A percentile compares a stretch with the other conserved stretches of the same genome.
Conservation (phyloP, 495 filamentous ascomycete genomes). For the Polyplosphaeria fusca region DNA sequence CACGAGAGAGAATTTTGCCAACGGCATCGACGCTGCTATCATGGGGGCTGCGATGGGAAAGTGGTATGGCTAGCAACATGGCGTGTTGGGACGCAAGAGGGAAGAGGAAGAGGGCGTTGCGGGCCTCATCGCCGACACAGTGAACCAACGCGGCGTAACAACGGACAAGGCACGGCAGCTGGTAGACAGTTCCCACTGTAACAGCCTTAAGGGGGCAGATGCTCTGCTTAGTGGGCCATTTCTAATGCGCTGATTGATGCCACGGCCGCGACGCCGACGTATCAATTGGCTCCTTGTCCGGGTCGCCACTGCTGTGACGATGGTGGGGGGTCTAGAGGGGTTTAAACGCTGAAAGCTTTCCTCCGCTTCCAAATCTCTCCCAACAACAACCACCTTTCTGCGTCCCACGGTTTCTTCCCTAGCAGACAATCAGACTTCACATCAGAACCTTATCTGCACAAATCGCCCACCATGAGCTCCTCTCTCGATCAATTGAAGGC, state of each 20-base stretch:
- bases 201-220: not conserved
- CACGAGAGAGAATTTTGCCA: too few relatives aligned
- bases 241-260: constrained; percentile 24
- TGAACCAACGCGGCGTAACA: not conserved
- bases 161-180: not conserved
- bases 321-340: constrained; percentile 21
- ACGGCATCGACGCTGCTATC: too few relatives aligned
- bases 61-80: too few relatives aligned
- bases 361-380: constrained; percentile 4
- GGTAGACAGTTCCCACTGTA: too few relatives aligned
- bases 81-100: too few relatives aligned
- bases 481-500: constrained; percentile 96
- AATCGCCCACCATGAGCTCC: constrained; percentile 38
- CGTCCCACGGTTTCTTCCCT: not conserved
- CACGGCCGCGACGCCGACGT: constrained; percentile 5
- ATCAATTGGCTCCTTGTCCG: constrained; percentile 11
- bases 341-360: not conserved
- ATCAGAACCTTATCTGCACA: not conserved
- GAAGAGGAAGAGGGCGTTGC: not conserved
- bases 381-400: constrained; percentile 15
- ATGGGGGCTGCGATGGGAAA: too few relatives aligned
- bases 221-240: constrained; percentile 5
- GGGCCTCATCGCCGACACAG: not conserved
- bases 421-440: not conserved
- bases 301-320: constrained; percentile 25